These are phyloP conservation scores for Aspergillus sp. DNA, from an alignment of 2,329 filamentous ascomycete genomes.

Conservation along the genomic window DNA sequence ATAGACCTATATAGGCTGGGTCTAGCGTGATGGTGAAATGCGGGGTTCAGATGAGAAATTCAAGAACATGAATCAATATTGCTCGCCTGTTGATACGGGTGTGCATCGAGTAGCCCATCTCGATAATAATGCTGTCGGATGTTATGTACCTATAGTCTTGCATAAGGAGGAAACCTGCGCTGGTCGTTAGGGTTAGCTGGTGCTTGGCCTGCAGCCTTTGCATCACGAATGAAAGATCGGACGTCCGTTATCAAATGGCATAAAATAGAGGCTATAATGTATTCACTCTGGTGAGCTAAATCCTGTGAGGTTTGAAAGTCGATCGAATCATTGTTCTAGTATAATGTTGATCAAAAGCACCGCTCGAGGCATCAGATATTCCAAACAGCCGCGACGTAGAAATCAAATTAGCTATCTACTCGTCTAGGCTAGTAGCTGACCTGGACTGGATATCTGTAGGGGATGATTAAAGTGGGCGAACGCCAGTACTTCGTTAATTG, in stretches of 20 bases:
- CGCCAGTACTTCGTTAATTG: no score
- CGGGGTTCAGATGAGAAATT: no score
- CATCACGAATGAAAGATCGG: background rate
- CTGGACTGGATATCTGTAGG: background rate
- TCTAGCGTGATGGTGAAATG: no score
- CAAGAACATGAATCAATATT: no score
- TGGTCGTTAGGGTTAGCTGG: background rate
- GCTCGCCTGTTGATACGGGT: no score
- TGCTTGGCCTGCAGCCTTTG: no score
- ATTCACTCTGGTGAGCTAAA: background rate
- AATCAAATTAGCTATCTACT: background rate
- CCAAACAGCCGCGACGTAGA: background rate
- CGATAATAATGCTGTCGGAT: no score
- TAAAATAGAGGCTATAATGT: slow-evolving; percentile 1
- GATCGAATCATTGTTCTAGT: background rate
- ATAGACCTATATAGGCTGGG: no score
- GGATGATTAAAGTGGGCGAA: no score
- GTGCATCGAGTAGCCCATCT: background rate
- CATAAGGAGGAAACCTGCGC: slow-evolving; percentile 4
- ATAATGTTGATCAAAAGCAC: slow-evolving; percentile 3
- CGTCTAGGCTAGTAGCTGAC: slow-evolving; percentile 1
- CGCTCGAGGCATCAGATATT: no score
- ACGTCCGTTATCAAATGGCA: background rate
- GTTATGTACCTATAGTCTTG: no score
- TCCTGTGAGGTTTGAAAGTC: background rate